Evolutionary conservation across 2,329 filamentous ascomycete genomes (phyloP).

Genomic region (Sclerotinia borealis): DNA sequence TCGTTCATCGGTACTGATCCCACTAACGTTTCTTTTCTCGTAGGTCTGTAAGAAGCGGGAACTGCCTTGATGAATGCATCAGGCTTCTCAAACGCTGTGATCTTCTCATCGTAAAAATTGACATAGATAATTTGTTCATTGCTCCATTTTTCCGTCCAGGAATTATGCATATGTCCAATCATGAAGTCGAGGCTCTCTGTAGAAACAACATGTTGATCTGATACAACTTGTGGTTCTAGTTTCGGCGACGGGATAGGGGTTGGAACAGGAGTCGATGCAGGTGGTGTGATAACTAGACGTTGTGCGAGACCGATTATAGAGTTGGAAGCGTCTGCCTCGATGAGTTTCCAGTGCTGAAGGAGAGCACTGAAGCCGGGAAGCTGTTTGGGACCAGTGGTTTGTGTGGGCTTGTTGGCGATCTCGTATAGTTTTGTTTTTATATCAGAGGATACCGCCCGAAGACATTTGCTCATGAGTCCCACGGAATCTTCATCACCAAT

Average conservation of each 20-base stretch:
- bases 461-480: neutral
- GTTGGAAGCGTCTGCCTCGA: neutral
- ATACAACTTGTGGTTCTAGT: neutral
- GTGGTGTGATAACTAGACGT: conserved; percentile 6
- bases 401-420: neutral
- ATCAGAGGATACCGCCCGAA: conserved; percentile 1
- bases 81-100: neutral
- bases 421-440: conserved; percentile 3
- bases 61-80: neutral
- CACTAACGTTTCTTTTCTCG: neutral
- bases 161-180: conserved; percentile 3
- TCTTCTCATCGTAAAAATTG: neutral
- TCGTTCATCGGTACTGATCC: neutral
- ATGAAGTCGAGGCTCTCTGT: neutral
- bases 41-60: neutral
- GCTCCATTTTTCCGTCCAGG: neutral
- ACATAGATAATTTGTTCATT: neutral
- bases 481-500: neutral
- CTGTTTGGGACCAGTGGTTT: neutral
- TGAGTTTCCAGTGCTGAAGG: conserved; percentile 3
- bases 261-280: neutral
- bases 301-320: neutral
- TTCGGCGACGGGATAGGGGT: neutral
- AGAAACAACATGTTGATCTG: neutral
- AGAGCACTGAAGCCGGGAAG: neutral